Evolutionary conservation across 2,329 filamentous ascomycete species (phyloP), one percentile per base, ranked within the genome.

Genomic region (Chrysoporthe cubensis): DNA sequence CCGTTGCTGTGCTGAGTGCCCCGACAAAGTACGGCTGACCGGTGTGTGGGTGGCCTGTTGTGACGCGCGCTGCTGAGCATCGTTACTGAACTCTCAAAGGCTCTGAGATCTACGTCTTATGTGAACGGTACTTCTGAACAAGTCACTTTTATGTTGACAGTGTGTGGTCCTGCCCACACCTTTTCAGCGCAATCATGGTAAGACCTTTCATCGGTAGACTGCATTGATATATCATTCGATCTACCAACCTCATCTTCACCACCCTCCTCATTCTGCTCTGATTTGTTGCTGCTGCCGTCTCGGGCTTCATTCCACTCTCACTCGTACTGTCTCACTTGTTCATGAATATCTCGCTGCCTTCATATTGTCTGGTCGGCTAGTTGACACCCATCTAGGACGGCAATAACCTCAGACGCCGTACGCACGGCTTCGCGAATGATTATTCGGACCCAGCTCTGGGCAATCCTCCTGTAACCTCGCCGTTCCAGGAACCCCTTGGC

Each of bases 181-280:
- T 77, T 78, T 74, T 78, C 74, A 73, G 76, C 77, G 75, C 78
- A 77, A 82, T 77, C 76, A 84, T 85, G 83, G 83, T 85, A 83
- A 84, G 83, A 76, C 72, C 72, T 67, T 64, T 72, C 58, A 71
- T 66, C 78, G 80, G 81, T 76, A 79, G 76, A 76, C 75, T 81
- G 80, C 81, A 82, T 80, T 76, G 74, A 77, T 81, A 80, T 81
- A 80, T 81, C 77, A 80, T 76, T 76, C 74, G 74, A 75, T 75
- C 66, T 70, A 44, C 66, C 65, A 64, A 66, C 64, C 59, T 67
- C 60, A 40, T 32, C 63, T 57, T 66, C 56, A 44, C 52, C 66
- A 64, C 68, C 69, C 69, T 73, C 69, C 72, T 74, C 72, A 72
- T 69, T 71, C 71, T 73, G 72, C 71, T 66, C 40, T 8, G 64